Percentiles rank a stretch among this genome's conserved stretches.
phyloP scores from a whole-genome alignment of 345 rosid genomes.

The Heritiera littoralis region DNA sequence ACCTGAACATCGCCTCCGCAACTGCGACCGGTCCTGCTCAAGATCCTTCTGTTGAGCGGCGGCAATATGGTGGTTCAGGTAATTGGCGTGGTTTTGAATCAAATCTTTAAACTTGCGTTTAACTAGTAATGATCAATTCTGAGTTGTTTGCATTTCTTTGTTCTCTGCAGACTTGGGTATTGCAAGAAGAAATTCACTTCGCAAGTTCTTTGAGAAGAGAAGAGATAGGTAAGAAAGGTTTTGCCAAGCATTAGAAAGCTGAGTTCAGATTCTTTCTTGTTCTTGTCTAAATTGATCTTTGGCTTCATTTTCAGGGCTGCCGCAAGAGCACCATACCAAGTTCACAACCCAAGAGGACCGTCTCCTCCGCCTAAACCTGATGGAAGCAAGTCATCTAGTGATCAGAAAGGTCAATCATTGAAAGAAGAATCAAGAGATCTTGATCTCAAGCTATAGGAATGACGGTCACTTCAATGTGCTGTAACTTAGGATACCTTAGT shows the following conservation, averaged over 20 bases:
- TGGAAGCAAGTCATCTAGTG: slow-evolving; percentile 20
- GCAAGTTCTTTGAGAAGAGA: slow-evolving; percentile 69
- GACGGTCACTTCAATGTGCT: not conserved
- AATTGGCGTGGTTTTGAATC: not conserved
- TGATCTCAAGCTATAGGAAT: slow-evolving; percentile 51
- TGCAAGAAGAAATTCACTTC: slow-evolving; percentile 64
- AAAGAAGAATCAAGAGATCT: slow-evolving; percentile 35
- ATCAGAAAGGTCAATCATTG: slow-evolving; percentile 38
- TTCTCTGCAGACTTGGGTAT: slow-evolving; percentile 39
- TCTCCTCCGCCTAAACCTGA: slow-evolving; percentile 31
- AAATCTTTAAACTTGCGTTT: slow-evolving; percentile 11
- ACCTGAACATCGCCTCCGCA: slow-evolving; percentile 35
- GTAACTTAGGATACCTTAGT: slow-evolving; percentile 4
- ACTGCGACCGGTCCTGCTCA: slow-evolving; percentile 23
- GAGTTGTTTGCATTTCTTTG: not conserved
- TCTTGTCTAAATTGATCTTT: not conserved
- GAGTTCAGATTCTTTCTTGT: not conserved
- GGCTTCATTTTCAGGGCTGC: slow-evolving; percentile 39
- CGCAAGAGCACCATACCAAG: slow-evolving; percentile 68
- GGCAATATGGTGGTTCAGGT: slow-evolving; percentile 28
- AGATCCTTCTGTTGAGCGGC: slow-evolving; percentile 25
- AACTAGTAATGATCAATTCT: not conserved
- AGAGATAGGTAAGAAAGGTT: slow-evolving; percentile 57
- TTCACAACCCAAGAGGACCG: slow-evolving; percentile 23
- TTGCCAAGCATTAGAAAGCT: not conserved